Evolutionary conservation across 805 yeast species (phyloP).

Genomic region (Spathaspora hagerdaliae): DNA sequence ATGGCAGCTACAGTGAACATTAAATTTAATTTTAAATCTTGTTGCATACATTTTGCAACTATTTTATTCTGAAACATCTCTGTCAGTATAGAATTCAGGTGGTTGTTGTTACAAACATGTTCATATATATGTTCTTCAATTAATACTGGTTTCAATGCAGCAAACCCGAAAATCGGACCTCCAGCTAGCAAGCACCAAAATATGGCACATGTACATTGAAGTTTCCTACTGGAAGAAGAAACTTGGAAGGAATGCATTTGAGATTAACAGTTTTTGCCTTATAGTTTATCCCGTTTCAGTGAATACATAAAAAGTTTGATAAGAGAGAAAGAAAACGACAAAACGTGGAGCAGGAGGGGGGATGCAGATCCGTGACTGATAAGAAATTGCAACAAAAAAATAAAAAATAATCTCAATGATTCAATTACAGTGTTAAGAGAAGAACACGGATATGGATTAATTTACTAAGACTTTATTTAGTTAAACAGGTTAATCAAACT

Average conservation of each 20-base stretch:
- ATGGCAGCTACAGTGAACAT: slow-evolving; percentile 59
- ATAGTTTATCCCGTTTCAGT: no score
- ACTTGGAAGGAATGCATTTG: slow-evolving; percentile 6
- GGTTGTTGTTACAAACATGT: slow-evolving; percentile 26
- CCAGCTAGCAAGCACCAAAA: slow-evolving; percentile 54
- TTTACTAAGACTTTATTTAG: no score
- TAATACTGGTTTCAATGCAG: slow-evolving; percentile 53
- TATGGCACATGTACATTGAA: slow-evolving; percentile 48
- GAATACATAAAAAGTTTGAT: no score
- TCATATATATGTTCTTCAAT: slow-evolving; percentile 47
- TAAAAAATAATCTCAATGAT: no score
- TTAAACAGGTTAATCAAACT: no score
- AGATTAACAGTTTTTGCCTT: no score
- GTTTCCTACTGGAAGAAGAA: slow-evolving; percentile 10
- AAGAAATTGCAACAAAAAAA: no score
- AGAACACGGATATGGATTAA: no score
- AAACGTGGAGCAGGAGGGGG: no score
- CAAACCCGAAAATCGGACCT: slow-evolving; percentile 59
- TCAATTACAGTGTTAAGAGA: no score
- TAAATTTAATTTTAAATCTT: slow-evolving; percentile 53
- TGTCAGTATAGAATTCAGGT: background rate
- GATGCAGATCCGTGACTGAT: no score
- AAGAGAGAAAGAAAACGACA: no score
- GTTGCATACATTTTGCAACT: slow-evolving; percentile 44
- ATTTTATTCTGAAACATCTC: slow-evolving; percentile 2